Conservation (phyloP, 495 filamentous ascomycete genomes). For the Cercophora sp. region DNA sequence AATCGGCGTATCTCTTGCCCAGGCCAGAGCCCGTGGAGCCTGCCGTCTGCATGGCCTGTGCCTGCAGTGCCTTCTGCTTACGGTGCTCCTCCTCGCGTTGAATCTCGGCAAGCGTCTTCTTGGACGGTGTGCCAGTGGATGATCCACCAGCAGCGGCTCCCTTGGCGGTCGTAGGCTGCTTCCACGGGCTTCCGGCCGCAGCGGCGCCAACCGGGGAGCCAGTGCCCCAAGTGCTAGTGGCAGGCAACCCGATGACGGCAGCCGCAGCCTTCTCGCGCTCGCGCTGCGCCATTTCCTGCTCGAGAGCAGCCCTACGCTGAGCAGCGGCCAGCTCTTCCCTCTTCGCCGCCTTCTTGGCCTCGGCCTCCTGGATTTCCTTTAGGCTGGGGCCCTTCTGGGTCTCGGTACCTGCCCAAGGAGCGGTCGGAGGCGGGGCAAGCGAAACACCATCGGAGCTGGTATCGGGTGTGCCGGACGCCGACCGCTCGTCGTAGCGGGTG, state of each 20-base stretch:
- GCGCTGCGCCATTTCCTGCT: conserved; percentile 67
- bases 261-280: conserved; percentile 60
- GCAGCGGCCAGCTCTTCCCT: conserved; percentile 79
- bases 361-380: conserved; percentile 94
- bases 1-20: conserved; percentile 91
- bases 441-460: conserved; percentile 35
- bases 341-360: conserved; percentile 90
- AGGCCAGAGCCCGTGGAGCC: conserved; percentile 44
- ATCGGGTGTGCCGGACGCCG: conserved; percentile 70
- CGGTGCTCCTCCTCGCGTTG: conserved; percentile 93
- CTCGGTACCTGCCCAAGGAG: conserved; percentile 81
- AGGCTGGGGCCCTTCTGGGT: conserved; percentile 83
- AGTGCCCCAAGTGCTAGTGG: conserved; percentile 87
- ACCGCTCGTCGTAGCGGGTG: conserved; percentile 67
- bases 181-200: conserved; percentile 56
- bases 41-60: conserved; percentile 43
- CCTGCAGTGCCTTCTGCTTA: conserved; percentile 68
- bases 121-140: conserved; percentile 46
- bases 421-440: conserved; percentile 60
- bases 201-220: conserved; percentile 54
- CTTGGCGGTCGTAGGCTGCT: conserved; percentile 52
- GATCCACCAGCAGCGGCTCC: conserved; percentile 22
- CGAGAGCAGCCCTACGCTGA: conserved; percentile 65
- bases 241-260: conserved; percentile 69
- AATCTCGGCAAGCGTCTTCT: conserved; percentile 93